Conservation (phyloP, 2,329 filamentous ascomycete genomes). For the Paraconiothyrium sp. region DNA sequence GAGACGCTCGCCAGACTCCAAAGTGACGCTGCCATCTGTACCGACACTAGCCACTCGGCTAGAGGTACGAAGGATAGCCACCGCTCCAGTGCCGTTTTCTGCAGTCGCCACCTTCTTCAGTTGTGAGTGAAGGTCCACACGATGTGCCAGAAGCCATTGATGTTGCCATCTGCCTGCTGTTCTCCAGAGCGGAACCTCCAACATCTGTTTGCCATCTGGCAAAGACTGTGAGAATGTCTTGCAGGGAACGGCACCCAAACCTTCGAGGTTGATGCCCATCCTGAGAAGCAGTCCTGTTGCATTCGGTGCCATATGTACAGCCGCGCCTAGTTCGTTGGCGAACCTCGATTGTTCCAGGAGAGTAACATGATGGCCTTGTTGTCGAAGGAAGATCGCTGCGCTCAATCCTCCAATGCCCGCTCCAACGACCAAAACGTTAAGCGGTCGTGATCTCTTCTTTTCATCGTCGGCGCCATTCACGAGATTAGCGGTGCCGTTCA, state of each 20-base stretch:
- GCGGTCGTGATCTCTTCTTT: slow-evolving; percentile 34
- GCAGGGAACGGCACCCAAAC: slow-evolving; percentile 48
- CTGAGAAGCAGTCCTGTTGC: slow-evolving; percentile 64
- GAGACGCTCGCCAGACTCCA: slow-evolving; percentile 56
- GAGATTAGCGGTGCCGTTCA: not conserved
- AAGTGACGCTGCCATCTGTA: slow-evolving; percentile 49
- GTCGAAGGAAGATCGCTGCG: slow-evolving; percentile 63
- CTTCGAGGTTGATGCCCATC: slow-evolving; percentile 54
- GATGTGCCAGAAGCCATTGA: slow-evolving; percentile 64
- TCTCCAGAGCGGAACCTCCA: slow-evolving; percentile 48
- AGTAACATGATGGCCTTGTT: slow-evolving; percentile 43
- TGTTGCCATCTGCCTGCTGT: slow-evolving; percentile 60
- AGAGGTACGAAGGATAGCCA: slow-evolving; percentile 53
- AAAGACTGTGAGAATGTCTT: slow-evolving; percentile 50
- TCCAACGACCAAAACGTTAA: slow-evolving; percentile 52
- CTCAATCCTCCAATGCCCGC: slow-evolving; percentile 64
- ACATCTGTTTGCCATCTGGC: slow-evolving; percentile 47
- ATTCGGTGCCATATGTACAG: slow-evolving; percentile 71
- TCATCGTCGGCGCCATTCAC: not conserved
- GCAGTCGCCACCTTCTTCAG: slow-evolving; percentile 60
- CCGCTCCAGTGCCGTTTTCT: slow-evolving; percentile 45
- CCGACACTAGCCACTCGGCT: slow-evolving; percentile 56
- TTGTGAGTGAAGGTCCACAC: slow-evolving; percentile 62
- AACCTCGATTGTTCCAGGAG: slow-evolving; percentile 60
- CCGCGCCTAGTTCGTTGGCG: slow-evolving; percentile 66